Base-by-base conservation (phyloP, 805 yeast species). In the Metschnikowia shivogae region DNA sequence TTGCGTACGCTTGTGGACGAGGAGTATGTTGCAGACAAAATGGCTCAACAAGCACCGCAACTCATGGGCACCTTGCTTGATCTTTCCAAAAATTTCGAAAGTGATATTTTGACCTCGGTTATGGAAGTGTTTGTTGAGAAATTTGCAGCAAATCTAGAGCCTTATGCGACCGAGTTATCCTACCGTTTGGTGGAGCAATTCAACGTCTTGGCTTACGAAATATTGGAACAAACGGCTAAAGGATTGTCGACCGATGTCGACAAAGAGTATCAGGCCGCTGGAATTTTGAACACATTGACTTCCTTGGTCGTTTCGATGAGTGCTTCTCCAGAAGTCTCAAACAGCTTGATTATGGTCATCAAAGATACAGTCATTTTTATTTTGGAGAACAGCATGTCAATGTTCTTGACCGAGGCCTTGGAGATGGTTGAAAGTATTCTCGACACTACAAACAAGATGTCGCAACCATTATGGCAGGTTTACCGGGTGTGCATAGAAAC, bases 171-270 rank as follows among this genome's bases (percentile, higher is more conserved):
- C 20, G 70, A 72, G 53, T 69, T 59, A 66, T 77, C 84, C 26
- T 59, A 61, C 3, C 77, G 81, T 58, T 67, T 85, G 55, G 82
- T 83, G 12, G 80, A 80, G 40, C 97, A 92, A 60, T 88, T 90
- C 64, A 54, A 86, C 57, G 73, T 76, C 52, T 61, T 88, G 24
- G 85, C 90, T 2, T 67, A 72, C 39, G 97, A 90, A 42, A 64
- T 69, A 58, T 53, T 58, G 35, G 63, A 60, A 30, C 53, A 45
- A 38, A 55, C 70, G n/a, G 38, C 50, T 5, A 41, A 28, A 11
- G 48, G 46, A 11, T 36, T 42, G 17, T 36, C 42, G n/a, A 24
- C 42, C 17, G 56, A 54, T 46, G 49, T 59, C 24, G 73, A 70
- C 49, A 70, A 70, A 55, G 75, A 72, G 52, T 68, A 65, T 50